phyloP scores from a whole-genome alignment of 331 rosid species.

The Malus hybrid region DNA sequence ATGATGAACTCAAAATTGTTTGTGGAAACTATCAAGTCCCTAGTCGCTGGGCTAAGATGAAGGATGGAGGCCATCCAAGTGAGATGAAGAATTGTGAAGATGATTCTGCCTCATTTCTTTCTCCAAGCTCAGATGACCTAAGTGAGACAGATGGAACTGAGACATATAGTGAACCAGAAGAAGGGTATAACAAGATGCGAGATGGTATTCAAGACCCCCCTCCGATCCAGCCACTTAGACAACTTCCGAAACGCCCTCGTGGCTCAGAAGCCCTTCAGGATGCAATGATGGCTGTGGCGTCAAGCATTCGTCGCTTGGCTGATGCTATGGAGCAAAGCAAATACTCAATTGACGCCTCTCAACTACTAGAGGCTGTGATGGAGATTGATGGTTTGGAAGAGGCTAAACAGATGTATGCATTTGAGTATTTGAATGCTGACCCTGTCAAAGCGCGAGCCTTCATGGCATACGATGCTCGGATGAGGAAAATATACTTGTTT shows the following conservation, averaged over 20 bases:
- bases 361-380: slow-evolving; percentile 70
- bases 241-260: slow-evolving; percentile 49
- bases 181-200: slow-evolving; percentile 50
- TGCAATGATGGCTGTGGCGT: slow-evolving; percentile 59
- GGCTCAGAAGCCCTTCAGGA: slow-evolving; percentile 60
- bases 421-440: slow-evolving; percentile 67
- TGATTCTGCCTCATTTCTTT: slow-evolving; percentile 57
- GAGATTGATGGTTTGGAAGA: slow-evolving; percentile 76
- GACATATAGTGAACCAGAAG: slow-evolving; percentile 49
- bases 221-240: slow-evolving; percentile 35
- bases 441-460: slow-evolving; percentile 75
- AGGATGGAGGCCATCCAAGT: slow-evolving; percentile 34
- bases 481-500: slow-evolving; percentile 62
- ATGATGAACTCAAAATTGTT: slow-evolving; percentile 72
- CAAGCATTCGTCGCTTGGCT: slow-evolving; percentile 62
- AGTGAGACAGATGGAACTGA: slow-evolving; percentile 69
- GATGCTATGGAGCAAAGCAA: slow-evolving; percentile 59
- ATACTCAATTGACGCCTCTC: slow-evolving; percentile 45
- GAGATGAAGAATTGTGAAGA: slow-evolving; percentile 46
- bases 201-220: slow-evolving; percentile 54
- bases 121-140: slow-evolving; percentile 51
- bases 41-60: slow-evolving; percentile 58
- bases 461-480: slow-evolving; percentile 51
- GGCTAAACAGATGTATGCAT: slow-evolving; percentile 70
- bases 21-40: slow-evolving; percentile 81